Percentiles rank a stretch among this genome's conserved stretches.
These are phyloP conservation scores for Vicia faba DNA, from an alignment of 306 rosid genomes.

Conservation along the genomic window DNA sequence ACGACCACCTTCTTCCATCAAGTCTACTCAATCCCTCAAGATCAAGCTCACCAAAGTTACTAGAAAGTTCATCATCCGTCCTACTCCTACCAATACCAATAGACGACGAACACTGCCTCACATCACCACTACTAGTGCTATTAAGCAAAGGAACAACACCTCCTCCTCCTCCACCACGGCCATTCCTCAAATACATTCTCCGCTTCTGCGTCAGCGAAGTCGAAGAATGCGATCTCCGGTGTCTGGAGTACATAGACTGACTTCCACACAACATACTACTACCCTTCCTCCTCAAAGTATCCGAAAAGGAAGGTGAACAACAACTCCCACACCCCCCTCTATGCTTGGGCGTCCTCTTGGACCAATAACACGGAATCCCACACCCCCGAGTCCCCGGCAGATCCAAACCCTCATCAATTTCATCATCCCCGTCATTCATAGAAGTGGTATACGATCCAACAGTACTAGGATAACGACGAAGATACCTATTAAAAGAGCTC, in stretches of 20 bases:
- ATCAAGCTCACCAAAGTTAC: constrained; percentile 93
- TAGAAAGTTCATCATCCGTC: constrained; percentile 79
- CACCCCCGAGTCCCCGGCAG: constrained; percentile 85
- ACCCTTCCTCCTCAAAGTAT: constrained; percentile 86
- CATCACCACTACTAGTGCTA: constrained; percentile 50
- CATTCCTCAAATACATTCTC: constrained; percentile 61
- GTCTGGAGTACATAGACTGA: constrained; percentile 61
- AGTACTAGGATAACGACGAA: constrained; percentile 68
- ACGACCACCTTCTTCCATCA: constrained; percentile 97
- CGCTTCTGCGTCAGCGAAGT: constrained; percentile 62
- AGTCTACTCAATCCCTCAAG: constrained; percentile 93
- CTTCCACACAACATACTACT: constrained; percentile 76
- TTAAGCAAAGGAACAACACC: constrained; percentile 85
- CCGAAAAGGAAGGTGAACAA: constrained; percentile 89
- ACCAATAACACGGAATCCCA: constrained; percentile 97
- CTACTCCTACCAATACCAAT: constrained; percentile 77
- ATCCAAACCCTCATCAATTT: constrained; percentile 62
- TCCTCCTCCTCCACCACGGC: constrained; percentile 31
- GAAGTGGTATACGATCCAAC: constrained; percentile 93
- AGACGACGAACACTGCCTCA: constrained; percentile 79
- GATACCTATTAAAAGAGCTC: constrained; percentile 69
- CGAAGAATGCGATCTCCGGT: constrained; percentile 48
- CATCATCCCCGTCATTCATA: constrained; percentile 73
- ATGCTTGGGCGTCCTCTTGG: constrained; percentile 74
- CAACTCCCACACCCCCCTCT: constrained; percentile 68